Conservation (phyloP, 75 land plant genomes). For the Isoetes taiwanensis region DNA sequence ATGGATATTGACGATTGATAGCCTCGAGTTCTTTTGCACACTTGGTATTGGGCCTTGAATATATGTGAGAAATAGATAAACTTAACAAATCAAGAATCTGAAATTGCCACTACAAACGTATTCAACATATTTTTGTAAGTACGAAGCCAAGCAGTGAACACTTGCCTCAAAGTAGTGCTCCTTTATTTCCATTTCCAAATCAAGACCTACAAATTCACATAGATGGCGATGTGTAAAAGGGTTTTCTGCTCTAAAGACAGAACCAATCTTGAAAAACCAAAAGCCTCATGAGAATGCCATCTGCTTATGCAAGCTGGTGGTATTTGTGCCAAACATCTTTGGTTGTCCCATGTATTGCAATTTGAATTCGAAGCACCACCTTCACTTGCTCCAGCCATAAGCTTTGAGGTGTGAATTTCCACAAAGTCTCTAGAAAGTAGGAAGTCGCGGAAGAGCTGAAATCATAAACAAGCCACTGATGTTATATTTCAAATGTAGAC, state of each 20-base stretch:
- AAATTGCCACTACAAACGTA: too few relatives aligned
- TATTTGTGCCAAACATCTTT: conserved; percentile 83
- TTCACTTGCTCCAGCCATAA: conserved; percentile 88
- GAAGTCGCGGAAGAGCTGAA: conserved; percentile 66
- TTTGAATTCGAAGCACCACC: conserved; percentile 90
- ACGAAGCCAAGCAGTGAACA: background rate
- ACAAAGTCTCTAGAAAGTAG: conserved; percentile 44
- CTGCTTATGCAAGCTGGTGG: conserved; percentile 93
- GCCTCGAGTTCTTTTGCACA: conserved; percentile 71
- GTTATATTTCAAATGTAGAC: too few relatives aligned
- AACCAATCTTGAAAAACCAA: conserved; percentile 83
- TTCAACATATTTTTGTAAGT: too few relatives aligned
- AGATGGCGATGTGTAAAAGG: conserved; percentile 89
- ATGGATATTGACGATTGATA: conserved; percentile 64
- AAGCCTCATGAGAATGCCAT: conserved; percentile 85
- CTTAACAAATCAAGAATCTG: conserved; percentile 83
- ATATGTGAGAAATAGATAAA: conserved; percentile 53
- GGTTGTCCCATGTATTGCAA: conserved; percentile 77
- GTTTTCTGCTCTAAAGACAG: conserved; percentile 88
- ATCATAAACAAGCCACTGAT: too few relatives aligned
- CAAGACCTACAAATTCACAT: conserved; percentile 94
- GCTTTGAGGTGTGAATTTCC: conserved; percentile 67
- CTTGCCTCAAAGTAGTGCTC: conserved; percentile 79
- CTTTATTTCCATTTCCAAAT: conserved; percentile 94
- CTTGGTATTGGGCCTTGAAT: conserved; percentile 52